These are phyloP conservation scores for Apiospora kogelbergensis DNA, from an alignment of 2,329 filamentous ascomycete species.

Conservation along the genomic window DNA sequence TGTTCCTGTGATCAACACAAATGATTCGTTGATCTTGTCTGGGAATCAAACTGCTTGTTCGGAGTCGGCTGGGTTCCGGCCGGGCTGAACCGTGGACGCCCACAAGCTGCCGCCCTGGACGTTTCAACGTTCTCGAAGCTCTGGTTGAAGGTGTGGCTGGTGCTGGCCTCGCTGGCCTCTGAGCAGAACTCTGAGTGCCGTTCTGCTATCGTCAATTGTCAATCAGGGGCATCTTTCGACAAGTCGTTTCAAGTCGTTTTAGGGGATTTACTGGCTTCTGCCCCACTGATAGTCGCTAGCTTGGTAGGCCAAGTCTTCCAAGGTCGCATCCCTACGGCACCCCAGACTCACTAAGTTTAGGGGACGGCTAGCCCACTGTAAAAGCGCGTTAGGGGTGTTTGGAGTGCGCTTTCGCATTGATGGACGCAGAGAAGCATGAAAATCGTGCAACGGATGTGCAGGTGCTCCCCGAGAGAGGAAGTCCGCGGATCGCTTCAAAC, in stretches of 20 bases:
- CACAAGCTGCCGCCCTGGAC: neutral
- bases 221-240: neutral
- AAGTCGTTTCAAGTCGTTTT: neutral
- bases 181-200: too few relatives aligned
- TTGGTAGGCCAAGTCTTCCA: neutral
- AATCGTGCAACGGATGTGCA: neutral
- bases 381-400: neutral
- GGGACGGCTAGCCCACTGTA: neutral
- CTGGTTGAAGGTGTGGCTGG: neutral
- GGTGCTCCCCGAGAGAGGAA: neutral
- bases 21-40: neutral
- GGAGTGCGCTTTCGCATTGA: neutral
- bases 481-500: neutral
- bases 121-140: neutral
- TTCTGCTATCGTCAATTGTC: neutral
- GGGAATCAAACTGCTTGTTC: neutral
- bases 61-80: neutral
- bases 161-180: too few relatives aligned
- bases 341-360: slow-evolving; percentile 6
- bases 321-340: neutral
- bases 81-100: neutral
- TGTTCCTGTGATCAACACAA: neutral
- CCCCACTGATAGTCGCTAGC: neutral
- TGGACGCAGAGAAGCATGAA: neutral
- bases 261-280: neutral